Evolutionary conservation across 2,329 filamentous ascomycete genomes (phyloP), one percentile per base, ranked within the genome.

Genomic region (Hypoxylon sp.): DNA sequence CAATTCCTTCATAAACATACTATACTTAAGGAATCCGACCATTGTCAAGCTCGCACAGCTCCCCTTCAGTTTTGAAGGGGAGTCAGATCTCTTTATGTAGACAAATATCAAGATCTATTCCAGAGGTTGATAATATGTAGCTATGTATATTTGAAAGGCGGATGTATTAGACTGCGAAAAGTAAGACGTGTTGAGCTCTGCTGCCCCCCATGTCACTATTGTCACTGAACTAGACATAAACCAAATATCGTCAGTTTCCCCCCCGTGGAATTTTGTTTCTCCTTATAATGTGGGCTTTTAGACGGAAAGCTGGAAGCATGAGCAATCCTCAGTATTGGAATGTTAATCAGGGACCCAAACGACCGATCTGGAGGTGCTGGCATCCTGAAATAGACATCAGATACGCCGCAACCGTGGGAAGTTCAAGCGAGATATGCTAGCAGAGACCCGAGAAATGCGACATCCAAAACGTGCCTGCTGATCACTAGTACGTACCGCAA

Each of bases 391-490:
- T 63, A 66, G 62, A 60, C 31, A 51, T n/a, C 52, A 61, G 39
- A 46, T 26, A 58, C 26, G 35, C 37, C 51, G 54, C 53, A 62
- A 42, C 59, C 58, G 39, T 55, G 19, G 48, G 47, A 53, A 42
- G 48, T 42, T 47, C 53, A 67, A 68, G 67, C 31, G 52, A 70
- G 63, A 70, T 68, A 70, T 67, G 70, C 59, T 69, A 69, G 62
- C 53, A 66, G 39, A 69, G 66, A 72, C 67, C 66, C 57, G 58
- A 67, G 42, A 44, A 69, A 68, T 72, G 67, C 67, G 69, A 70
- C 70, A 69, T 67, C 50, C 14, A 70, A 63, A 63, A 67, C 59
- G 70, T 72, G 66, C 70, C 70, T 71, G 70, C 44, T 72, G 70
- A 72, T 72, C 70, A 71, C 47, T 42, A 59, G 51, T 68, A 66